Evolutionary conservation across 129 eudicot genomes (phyloP).

Genomic region (Tagetes patula): DNA sequence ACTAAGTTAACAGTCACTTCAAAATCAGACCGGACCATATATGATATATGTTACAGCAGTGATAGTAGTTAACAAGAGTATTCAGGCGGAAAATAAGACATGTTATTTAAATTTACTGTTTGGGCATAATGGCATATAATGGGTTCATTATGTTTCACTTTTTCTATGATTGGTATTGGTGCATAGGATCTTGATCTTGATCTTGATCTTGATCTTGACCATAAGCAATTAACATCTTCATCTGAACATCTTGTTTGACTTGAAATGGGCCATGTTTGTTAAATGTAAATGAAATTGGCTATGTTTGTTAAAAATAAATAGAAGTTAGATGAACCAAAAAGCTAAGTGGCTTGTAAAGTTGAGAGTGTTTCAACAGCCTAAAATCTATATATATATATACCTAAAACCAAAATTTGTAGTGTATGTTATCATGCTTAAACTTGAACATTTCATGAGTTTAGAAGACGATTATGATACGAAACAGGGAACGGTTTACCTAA

Average conservation of each 20-base stretch:
- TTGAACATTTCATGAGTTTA: no score
- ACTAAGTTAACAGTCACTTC: not conserved
- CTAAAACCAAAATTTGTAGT: not conserved
- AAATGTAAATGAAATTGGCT: not conserved
- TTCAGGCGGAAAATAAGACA: no score
- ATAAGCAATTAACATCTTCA: not conserved
- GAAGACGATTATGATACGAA: no score
- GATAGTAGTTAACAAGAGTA: no score
- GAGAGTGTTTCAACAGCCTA: not conserved
- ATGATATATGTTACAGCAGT: no score
- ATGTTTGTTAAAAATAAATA: not conserved
- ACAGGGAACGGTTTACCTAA: no score
- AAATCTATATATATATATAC: not conserved
- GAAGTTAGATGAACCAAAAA: not conserved
- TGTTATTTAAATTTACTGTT: no score
- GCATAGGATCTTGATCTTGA: not conserved
- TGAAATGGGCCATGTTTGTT: not conserved
- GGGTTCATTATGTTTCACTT: no score
- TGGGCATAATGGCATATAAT: no score
- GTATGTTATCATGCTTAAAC: not conserved
- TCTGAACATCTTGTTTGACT: not conserved
- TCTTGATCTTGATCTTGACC: not conserved
- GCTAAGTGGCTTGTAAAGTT: not conserved
- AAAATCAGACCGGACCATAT: not conserved
- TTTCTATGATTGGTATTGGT: not conserved